A percentile compares a stretch with the other conserved stretches of the same genome.
phyloP scores from a whole-genome alignment of 2,329 filamentous ascomycete species.

The Diaporthe australafricana region DNA sequence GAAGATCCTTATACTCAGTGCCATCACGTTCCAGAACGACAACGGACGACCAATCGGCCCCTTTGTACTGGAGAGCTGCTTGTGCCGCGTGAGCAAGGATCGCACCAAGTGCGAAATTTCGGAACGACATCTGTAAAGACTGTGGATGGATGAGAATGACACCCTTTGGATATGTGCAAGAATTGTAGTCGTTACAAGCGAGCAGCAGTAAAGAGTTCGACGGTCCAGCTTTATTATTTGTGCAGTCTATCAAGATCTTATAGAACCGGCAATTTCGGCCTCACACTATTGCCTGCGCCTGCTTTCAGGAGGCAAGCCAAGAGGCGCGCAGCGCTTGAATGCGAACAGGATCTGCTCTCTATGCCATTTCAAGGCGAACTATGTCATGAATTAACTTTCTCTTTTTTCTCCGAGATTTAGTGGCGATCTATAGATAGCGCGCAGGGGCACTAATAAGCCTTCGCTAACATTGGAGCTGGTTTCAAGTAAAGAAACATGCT shows the following conservation, averaged over 20 bases:
- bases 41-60: constrained; percentile 63
- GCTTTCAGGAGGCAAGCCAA: constrained; percentile 1
- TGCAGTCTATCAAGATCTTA: not conserved
- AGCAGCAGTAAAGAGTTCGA: not conserved
- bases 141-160: not conserved
- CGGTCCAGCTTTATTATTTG: no score
- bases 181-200: not conserved
- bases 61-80: constrained; percentile 30
- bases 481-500: not conserved
- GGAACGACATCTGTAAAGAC: constrained; percentile 25
- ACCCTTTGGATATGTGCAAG: not conserved
- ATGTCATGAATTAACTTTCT: constrained; percentile 9
- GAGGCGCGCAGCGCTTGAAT: not conserved
- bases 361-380: constrained; percentile 13
- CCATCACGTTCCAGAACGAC: constrained; percentile 71
- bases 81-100: constrained; percentile 1
- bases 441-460: not conserved
- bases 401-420: not conserved
- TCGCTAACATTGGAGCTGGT: not conserved
- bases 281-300: not conserved
- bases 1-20: constrained; percentile 68
- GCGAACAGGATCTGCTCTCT: not conserved
- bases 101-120: not conserved
- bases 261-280: not conserved
- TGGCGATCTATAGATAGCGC: constrained; percentile 11